Conservation (phyloP, 129 eudicot genomes). For the Chrysanthemum lavandulifolium region DNA sequence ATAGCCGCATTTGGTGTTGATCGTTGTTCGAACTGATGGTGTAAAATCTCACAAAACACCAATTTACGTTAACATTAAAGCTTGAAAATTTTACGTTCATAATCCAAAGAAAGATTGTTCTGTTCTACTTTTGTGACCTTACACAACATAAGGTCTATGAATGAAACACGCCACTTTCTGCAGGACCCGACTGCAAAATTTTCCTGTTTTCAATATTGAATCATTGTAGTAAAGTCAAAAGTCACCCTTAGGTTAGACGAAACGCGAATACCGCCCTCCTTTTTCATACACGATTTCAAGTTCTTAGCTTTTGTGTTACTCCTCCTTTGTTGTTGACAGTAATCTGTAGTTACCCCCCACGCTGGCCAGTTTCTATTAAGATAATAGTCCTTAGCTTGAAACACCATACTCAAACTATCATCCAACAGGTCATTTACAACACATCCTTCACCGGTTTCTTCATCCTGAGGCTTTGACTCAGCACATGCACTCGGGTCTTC, state of each 20-base stretch:
- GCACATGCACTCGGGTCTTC: constrained; percentile 11
- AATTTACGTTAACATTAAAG: not conserved
- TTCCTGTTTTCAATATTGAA: constrained; percentile 10
- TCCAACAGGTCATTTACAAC: constrained; percentile 11
- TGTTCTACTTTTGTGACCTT: constrained; percentile 13
- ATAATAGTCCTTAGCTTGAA: constrained; percentile 32
- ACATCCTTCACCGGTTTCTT: constrained; percentile 19
- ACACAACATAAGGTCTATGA: constrained; percentile 15
- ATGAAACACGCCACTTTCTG: constrained; percentile 5
- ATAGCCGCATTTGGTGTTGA: not conserved
- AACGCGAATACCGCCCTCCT: constrained; percentile 31
- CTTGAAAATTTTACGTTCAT: not conserved
- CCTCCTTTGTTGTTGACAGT: constrained; percentile 15
- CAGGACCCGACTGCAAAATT: constrained; percentile 11
- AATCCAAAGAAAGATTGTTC: constrained; percentile 10
- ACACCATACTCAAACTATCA: constrained; percentile 16
- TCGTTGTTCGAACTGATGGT: not conserved
- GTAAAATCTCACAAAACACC: not conserved
- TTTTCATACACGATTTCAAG: constrained; percentile 57
- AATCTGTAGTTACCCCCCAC: not conserved
- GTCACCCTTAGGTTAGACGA: constrained; percentile 41
- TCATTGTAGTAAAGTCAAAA: constrained; percentile 35
- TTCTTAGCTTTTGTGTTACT: not conserved
- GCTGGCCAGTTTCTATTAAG: constrained; percentile 19
- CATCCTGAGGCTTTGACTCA: constrained; percentile 11